Conservation (phyloP, 2,329 filamentous ascomycete species). For the Aspergillus pseudonomiae region DNA sequence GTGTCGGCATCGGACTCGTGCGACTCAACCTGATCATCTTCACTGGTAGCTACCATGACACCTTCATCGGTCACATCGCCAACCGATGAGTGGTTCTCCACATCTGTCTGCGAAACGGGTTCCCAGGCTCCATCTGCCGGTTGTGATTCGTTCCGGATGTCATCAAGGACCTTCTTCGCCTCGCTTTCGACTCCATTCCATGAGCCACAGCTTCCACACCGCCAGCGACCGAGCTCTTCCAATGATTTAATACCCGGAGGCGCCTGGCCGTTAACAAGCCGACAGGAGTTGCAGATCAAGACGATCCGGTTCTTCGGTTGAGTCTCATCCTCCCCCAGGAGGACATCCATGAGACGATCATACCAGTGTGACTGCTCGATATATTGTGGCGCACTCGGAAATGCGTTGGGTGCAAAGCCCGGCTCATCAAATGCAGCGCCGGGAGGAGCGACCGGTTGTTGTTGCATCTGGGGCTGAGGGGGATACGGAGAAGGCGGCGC, state of each 20-base stretch:
- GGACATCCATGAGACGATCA: slow-evolving; percentile 86
- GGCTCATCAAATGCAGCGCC: slow-evolving; percentile 39
- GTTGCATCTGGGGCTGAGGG: slow-evolving; percentile 28
- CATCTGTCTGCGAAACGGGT: slow-evolving; percentile 25
- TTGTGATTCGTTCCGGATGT: slow-evolving; percentile 51
- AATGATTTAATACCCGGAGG: slow-evolving; percentile 79
- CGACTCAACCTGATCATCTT: slow-evolving; percentile 31
- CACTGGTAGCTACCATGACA: slow-evolving; percentile 30
- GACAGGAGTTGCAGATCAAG: slow-evolving; percentile 79
- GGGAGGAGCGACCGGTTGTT: slow-evolving; percentile 17
- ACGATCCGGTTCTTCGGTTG: slow-evolving; percentile 87
- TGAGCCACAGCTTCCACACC: slow-evolving; percentile 80
- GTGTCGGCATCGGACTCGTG: slow-evolving; percentile 26
- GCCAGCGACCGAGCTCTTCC: slow-evolving; percentile 83
- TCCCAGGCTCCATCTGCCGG: slow-evolving; percentile 26
- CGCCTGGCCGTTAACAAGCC: slow-evolving; percentile 92
- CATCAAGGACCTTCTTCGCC: slow-evolving; percentile 70
- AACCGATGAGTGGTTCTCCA: slow-evolving; percentile 22
- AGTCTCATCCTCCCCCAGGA: slow-evolving; percentile 94
- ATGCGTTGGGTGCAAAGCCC: slow-evolving; percentile 54
- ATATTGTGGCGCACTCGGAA: slow-evolving; percentile 39
- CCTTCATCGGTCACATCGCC: slow-evolving; percentile 30
- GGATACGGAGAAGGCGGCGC: slow-evolving; percentile 21
- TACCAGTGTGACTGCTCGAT: slow-evolving; percentile 74
- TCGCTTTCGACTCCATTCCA: slow-evolving; percentile 83